phyloP scores from a whole-genome alignment of 768 basidiomycete species.

The Chalciporus chontae region DNA sequence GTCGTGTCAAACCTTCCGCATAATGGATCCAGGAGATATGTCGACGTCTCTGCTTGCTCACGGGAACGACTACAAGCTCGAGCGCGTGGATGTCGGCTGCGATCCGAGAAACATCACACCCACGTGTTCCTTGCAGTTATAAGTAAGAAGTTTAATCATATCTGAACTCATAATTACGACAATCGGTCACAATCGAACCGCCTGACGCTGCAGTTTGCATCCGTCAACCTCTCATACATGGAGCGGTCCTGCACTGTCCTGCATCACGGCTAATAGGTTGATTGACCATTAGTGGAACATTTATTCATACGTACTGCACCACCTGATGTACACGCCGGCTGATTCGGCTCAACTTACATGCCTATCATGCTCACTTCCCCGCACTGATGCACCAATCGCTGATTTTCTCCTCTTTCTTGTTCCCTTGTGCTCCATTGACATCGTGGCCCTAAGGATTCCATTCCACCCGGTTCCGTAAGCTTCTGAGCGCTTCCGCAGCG shows the following conservation, averaged over 20 bases:
- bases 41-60: not conserved
- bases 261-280: too few relatives aligned
- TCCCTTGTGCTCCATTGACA: not conserved
- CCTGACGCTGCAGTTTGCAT: too few relatives aligned
- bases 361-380: not conserved
- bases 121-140: not conserved
- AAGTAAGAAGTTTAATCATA: not conserved
- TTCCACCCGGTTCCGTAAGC: slow-evolving; percentile 1
- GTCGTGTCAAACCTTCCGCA: too few relatives aligned
- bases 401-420: not conserved
- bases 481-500: not conserved
- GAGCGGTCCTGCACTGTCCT: too few relatives aligned
- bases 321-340: too few relatives aligned
- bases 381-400: not conserved
- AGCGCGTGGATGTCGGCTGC: not conserved
- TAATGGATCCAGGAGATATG: too few relatives aligned
- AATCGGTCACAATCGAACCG: too few relatives aligned
- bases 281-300: too few relatives aligned
- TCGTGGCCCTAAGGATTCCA: not conserved
- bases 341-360: not conserved
- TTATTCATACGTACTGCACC: not conserved
- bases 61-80: not conserved
- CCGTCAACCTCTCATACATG: too few relatives aligned
- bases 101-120: not conserved
- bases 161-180: too few relatives aligned